Conservation (phyloP, 352 stramenopile species). For the Globisporangium sylvaticum region DNA sequence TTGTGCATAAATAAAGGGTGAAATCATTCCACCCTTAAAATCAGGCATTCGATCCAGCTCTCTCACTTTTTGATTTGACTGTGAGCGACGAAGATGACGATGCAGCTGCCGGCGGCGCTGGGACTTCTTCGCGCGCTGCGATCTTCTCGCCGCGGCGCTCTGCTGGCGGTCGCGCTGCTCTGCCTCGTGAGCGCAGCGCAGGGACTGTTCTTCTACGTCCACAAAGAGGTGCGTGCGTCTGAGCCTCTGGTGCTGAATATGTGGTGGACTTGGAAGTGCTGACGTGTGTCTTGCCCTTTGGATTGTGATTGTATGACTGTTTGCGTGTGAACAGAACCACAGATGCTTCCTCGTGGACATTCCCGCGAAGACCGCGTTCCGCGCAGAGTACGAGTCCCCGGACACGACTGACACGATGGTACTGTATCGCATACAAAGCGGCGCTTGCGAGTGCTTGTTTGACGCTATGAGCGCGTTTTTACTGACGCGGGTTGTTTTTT, state of each 20-base stretch:
- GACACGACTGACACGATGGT: slow-evolving; percentile 78
- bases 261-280: background rate
- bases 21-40: background rate
- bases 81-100: background rate
- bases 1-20: background rate
- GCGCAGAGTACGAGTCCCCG: slow-evolving; percentile 81
- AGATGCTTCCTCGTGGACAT: slow-evolving; percentile 82
- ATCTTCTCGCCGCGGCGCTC: background rate
- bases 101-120: background rate
- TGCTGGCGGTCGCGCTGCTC: slow-evolving; percentile 27
- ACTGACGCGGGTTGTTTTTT: slow-evolving; percentile 1
- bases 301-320: background rate
- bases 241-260: background rate
- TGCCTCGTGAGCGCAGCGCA: slow-evolving; percentile 16
- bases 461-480: background rate
- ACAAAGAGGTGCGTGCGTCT: slow-evolving; percentile 53
- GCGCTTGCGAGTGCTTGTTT: background rate
- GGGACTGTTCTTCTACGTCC: slow-evolving; percentile 62
- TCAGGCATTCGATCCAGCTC: background rate
- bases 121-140: background rate
- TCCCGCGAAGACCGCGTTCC: slow-evolving; percentile 68
- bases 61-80: slow-evolving; percentile 5
- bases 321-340: slow-evolving; percentile 34
- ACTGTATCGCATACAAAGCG: background rate
- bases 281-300: background rate